Evolutionary conservation across 768 basidiomycete genomes (phyloP).

Genomic region (Podaxis carcinomalis): DNA sequence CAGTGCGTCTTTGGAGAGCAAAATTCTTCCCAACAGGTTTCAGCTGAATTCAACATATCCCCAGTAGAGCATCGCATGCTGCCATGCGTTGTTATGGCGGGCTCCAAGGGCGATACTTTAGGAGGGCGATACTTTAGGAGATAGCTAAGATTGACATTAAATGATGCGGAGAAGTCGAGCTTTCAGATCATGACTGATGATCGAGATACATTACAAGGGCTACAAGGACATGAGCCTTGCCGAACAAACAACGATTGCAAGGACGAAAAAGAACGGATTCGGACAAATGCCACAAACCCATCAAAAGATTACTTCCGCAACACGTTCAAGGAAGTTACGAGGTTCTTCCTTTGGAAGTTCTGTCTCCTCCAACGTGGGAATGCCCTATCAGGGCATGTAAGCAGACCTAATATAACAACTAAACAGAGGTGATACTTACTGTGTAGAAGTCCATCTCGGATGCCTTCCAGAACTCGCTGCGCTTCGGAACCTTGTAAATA

Average conservation of each 20-base stretch:
- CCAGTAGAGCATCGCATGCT: too few relatives aligned
- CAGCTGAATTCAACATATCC: too few relatives aligned
- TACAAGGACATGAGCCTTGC: neutral
- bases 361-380: slow-evolving; percentile 68
- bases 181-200: neutral
- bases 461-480: slow-evolving; percentile 47
- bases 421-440: slow-evolving; percentile 27
- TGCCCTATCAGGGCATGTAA: slow-evolving; percentile 37
- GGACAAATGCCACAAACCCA: neutral
- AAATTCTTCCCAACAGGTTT: too few relatives aligned
- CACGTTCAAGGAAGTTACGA: slow-evolving; percentile 43
- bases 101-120: too few relatives aligned
- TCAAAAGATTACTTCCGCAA: slow-evolving; percentile 51
- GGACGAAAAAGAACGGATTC: neutral
- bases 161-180: too few relatives aligned
- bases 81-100: too few relatives aligned
- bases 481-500: slow-evolving; percentile 38
- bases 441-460: slow-evolving; percentile 71
- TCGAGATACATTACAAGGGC: neutral
- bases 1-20: neutral
- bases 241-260: neutral
- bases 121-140: too few relatives aligned
- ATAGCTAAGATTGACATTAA: too few relatives aligned
- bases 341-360: slow-evolving; percentile 50
- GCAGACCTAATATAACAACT: neutral